A percentile compares a stretch with the other conserved stretches of the same genome.
Conservation (phyloP, 2,329 filamentous ascomycete species). For the Penicillium sp. region DNA sequence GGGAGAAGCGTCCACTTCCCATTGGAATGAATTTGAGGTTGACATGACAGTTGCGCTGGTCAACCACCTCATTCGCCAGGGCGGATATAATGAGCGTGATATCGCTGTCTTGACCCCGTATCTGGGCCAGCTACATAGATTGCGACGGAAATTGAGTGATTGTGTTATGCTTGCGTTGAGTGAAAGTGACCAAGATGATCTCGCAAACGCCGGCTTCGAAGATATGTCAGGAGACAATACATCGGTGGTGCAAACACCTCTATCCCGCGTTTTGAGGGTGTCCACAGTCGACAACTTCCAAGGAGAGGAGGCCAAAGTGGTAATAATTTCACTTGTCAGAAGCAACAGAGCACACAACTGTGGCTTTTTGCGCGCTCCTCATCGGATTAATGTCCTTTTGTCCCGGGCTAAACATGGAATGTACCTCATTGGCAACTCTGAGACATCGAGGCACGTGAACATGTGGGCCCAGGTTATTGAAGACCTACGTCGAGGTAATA, state of each 20-base stretch:
- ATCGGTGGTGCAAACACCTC: conserved; percentile 38
- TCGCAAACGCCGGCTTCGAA: conserved; percentile 44
- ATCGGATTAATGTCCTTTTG: conserved; percentile 69
- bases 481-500: conserved; percentile 49
- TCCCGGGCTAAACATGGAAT: conserved; percentile 68
- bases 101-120: conserved; percentile 71
- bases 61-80: conserved; percentile 65
- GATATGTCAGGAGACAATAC: conserved; percentile 14
- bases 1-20: conserved; percentile 38
- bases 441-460: conserved; percentile 55
- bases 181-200: conserved; percentile 60
- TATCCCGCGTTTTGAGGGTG: conserved; percentile 53
- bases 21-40: conserved; percentile 57
- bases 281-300: conserved; percentile 76
- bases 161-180: conserved; percentile 63
- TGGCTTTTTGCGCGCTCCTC: conserved; percentile 66
- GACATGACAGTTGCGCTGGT: conserved; percentile 64
- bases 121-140: conserved; percentile 51
- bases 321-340: conserved; percentile 69
- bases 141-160: conserved; percentile 39
- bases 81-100: conserved; percentile 57
- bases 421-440: conserved; percentile 67
- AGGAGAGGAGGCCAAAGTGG: conserved; percentile 70
- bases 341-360: conserved; percentile 61
- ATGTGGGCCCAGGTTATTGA: conserved; percentile 65